Conservation (phyloP, 495 filamentous ascomycete genomes). For the Chaetomidium leptoderma region DNA sequence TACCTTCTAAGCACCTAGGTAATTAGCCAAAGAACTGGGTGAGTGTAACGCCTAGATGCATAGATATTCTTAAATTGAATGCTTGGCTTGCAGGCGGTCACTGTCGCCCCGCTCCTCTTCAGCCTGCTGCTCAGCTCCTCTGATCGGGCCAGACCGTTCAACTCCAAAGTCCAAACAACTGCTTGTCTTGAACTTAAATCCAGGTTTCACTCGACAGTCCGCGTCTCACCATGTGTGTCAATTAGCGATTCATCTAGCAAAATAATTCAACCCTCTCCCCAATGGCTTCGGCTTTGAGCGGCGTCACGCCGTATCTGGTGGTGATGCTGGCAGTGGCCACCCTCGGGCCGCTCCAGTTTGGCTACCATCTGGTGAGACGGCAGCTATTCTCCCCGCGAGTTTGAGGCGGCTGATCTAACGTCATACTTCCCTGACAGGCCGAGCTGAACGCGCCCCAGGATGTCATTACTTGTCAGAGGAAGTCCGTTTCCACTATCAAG, state of each 20-base stretch:
- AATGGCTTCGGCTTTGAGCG: conserved; percentile 38
- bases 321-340: conserved; percentile 61
- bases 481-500: conserved; percentile 47
- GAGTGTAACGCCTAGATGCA: too few species aligned
- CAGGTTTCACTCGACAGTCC: not conserved
- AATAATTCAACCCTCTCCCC: not conserved
- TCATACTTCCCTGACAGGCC: conserved; percentile 50
- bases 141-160: too few species aligned
- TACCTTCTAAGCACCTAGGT: conserved; percentile 28
- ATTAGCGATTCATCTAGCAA: not conserved
- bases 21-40: too few species aligned
- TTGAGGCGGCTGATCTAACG: conserved; percentile 22
- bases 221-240: not conserved
- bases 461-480: conserved; percentile 75
- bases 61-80: not conserved
- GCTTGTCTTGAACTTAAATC: not conserved
- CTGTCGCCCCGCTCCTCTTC: too few species aligned
- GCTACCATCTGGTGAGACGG: conserved; percentile 75
- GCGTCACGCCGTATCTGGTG: conserved; percentile 61
- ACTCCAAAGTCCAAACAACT: not conserved
- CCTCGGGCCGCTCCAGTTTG: conserved; percentile 84
- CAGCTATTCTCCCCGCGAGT: not conserved
- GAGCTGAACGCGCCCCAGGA: conserved; percentile 93
- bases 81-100: too few species aligned
- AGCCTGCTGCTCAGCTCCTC: too few species aligned